Evolutionary conservation across 2,329 filamentous ascomycete species (phyloP), one percentile per base, ranked within the genome.

Genomic region (Zymoseptoria ardabiliae): DNA sequence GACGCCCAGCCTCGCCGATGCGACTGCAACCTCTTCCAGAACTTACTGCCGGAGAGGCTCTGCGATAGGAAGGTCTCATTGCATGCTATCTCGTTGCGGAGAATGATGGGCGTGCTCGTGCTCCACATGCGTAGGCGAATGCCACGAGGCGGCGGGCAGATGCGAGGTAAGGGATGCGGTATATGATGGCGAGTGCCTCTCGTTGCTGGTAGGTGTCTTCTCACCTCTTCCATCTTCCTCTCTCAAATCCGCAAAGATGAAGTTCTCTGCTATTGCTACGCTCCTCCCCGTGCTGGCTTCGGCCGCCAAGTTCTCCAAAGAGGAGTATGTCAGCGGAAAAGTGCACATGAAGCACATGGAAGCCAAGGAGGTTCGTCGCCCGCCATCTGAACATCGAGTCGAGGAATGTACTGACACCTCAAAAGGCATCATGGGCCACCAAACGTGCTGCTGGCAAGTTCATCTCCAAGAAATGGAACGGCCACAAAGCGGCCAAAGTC

Each of bases 401-500:
- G 11, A 50, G 58, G 25, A 25, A 49, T 22, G 35, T 52, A 45
- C 49, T 62, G 54, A 62, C 52, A 25, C 22, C 22, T 53, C 22
- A n/a, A 9, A 7, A 63, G 62, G 54, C 59, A 55, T 58, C 62
- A 2, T 69, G 68, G 68, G 62, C 64, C 17, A 57, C 56, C 35
- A 63, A 65, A 45, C 58, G 64, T 54, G 62, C 60, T 48, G 60
- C 59, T 19, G 66, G 66, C 28, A 61, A 63, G n/a, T 68, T 65
- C 60, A 56, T 64, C 54, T 64, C 61, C 52, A 57, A 60, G n/a
- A 60, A 63, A 19, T 65, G 58, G 57, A 60, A 56, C 28, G 64
- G 61, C 11, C 63, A 61, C 28, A 54, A 59, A 21, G 22, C 51
- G 28, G 58, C 62, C 51, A 59, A 56, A 30, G 56, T 63, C n/a